Evolutionary conservation across 805 yeast species (phyloP).

Genomic region (Starmerella roubikii): DNA sequence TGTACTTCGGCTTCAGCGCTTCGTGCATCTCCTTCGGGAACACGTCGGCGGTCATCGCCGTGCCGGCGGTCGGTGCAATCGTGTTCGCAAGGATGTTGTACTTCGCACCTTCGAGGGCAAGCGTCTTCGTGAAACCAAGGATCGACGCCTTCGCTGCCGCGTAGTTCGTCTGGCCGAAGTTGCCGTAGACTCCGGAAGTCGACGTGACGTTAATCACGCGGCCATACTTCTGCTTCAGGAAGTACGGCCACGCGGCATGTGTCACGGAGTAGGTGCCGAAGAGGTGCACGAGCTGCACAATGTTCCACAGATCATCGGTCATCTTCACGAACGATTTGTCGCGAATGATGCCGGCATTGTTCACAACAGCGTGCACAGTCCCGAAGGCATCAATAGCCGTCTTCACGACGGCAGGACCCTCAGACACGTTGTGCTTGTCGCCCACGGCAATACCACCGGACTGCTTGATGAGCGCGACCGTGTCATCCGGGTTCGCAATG

Average conservation of each 20-base stretch:
- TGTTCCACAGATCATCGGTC: slow-evolving; percentile 72
- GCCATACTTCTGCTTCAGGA: slow-evolving; percentile 65
- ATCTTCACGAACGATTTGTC: slow-evolving; percentile 79
- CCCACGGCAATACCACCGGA: slow-evolving; percentile 73
- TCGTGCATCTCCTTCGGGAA: slow-evolving; percentile 69
- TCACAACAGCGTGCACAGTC: slow-evolving; percentile 68
- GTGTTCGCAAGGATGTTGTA: slow-evolving; percentile 60
- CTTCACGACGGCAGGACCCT: slow-evolving; percentile 61
- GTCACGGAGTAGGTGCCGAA: slow-evolving; percentile 68
- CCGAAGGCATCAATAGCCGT: slow-evolving; percentile 69
- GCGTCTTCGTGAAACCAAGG: slow-evolving; percentile 68
- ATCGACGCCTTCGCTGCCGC: slow-evolving; percentile 87
- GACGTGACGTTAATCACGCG: slow-evolving; percentile 79
- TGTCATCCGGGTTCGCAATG: slow-evolving; percentile 55
- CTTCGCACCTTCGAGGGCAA: slow-evolving; percentile 84
- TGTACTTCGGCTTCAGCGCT: slow-evolving; percentile 73
- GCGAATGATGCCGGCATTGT: slow-evolving; percentile 90
- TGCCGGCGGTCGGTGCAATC: slow-evolving; percentile 96
- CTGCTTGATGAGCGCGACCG: slow-evolving; percentile 58
- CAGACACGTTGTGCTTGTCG: slow-evolving; percentile 71
- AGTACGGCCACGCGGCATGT: slow-evolving; percentile 86
- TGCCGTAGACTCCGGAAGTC: slow-evolving; percentile 94
- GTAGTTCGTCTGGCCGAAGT: slow-evolving; percentile 94
- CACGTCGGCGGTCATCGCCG: slow-evolving; percentile 88
- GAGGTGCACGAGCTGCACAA: slow-evolving; percentile 69